These are phyloP conservation scores for Quercus aquifolioides DNA, from an alignment of 306 rosid genomes.

Conservation along the genomic window DNA sequence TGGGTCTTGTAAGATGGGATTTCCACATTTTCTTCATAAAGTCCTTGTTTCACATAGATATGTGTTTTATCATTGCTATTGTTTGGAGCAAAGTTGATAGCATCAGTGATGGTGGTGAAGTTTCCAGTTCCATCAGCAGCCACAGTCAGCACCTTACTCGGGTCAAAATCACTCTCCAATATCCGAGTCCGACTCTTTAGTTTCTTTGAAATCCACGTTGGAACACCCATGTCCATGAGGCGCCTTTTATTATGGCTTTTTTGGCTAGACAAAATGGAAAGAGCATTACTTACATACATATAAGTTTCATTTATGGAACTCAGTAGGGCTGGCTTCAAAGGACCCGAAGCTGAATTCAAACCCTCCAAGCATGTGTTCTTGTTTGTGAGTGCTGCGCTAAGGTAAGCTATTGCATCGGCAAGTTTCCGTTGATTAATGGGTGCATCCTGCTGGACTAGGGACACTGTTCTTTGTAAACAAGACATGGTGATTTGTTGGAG, in stretches of 20 bases:
- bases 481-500: slow-evolving; percentile 61
- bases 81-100: slow-evolving; percentile 63
- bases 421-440: slow-evolving; percentile 18
- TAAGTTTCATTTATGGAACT: slow-evolving; percentile 44
- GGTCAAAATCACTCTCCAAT: slow-evolving; percentile 19
- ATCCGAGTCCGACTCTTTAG: too few species aligned
- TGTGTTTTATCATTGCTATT: slow-evolving; percentile 52
- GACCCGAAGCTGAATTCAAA: slow-evolving; percentile 66
- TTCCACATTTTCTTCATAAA: slow-evolving; percentile 68
- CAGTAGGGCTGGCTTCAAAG: slow-evolving; percentile 50
- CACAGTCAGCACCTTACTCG: slow-evolving; percentile 43
- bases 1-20: slow-evolving; percentile 64
- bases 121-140: slow-evolving; percentile 72
- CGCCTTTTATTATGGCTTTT: slow-evolving; percentile 40
- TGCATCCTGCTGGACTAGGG: slow-evolving; percentile 26
- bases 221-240: slow-evolving; percentile 15
- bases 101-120: slow-evolving; percentile 61
- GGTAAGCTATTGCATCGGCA: slow-evolving; percentile 56
- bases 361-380: slow-evolving; percentile 85
- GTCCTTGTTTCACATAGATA: slow-evolving; percentile 57
- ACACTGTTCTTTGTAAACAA: slow-evolving; percentile 48
- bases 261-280: slow-evolving; percentile 45
- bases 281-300: slow-evolving; percentile 60
- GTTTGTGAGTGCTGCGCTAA: slow-evolving; percentile 84
- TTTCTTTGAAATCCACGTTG: slow-evolving; percentile 31